A percentile compares a stretch with the other conserved stretches of the same genome.
These are phyloP conservation scores for Thecaphora thlaspeos DNA, from an alignment of 1,284 basidiomycete species.

Conservation along the genomic window DNA sequence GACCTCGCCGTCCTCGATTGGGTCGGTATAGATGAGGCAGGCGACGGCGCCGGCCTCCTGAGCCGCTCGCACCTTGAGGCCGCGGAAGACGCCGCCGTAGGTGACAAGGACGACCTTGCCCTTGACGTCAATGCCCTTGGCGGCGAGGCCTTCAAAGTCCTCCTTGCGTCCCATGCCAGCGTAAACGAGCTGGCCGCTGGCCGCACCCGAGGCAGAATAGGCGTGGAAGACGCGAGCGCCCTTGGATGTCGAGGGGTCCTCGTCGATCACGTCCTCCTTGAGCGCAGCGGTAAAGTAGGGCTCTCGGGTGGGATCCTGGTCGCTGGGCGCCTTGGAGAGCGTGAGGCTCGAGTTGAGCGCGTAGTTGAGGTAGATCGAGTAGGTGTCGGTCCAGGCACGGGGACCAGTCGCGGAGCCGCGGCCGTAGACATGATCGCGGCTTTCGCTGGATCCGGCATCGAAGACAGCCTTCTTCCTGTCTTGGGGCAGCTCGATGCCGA, in stretches of 20 bases:
- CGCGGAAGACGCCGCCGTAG: constrained; percentile 79
- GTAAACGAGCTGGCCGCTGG: constrained; percentile 70
- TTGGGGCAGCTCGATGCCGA: constrained; percentile 32
- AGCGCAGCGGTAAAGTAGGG: constrained; percentile 67
- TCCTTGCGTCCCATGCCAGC: constrained; percentile 77
- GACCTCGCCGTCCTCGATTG: constrained; percentile 80
- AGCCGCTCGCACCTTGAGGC: constrained; percentile 77
- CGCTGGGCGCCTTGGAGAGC: constrained; percentile 31
- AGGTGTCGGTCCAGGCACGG: constrained; percentile 54
- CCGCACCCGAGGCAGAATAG: constrained; percentile 57
- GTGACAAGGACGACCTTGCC: constrained; percentile 81
- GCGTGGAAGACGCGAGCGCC: constrained; percentile 61
- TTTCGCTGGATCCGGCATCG: constrained; percentile 47
- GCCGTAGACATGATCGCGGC: constrained; percentile 35
- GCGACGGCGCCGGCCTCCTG: constrained; percentile 72
- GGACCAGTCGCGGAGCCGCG: constrained; percentile 4
- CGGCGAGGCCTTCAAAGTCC: constrained; percentile 65
- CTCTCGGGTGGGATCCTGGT: constrained; percentile 60
- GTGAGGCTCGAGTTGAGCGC: constrained; percentile 45
- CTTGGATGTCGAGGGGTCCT: constrained; percentile 60
- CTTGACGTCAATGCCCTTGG: constrained; percentile 69
- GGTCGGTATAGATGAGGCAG: constrained; percentile 77
- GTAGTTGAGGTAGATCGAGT: constrained; percentile 53
- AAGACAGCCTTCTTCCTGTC: constrained; percentile 37
- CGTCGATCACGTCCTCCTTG: constrained; percentile 57